Evolutionary conservation across 306 rosid species (phyloP).

Genomic region (Carpinus fangiana): DNA sequence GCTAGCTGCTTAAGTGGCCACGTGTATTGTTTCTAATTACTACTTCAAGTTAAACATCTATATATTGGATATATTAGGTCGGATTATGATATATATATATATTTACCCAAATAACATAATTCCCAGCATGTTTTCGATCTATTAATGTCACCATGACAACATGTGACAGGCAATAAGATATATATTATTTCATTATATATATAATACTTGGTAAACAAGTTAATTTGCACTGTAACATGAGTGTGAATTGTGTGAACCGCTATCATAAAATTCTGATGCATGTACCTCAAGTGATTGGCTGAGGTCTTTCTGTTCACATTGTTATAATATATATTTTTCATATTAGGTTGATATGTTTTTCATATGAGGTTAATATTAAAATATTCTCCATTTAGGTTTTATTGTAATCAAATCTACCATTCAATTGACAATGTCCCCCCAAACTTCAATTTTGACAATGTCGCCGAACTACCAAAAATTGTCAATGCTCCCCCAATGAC

Average conservation of each 20-base stretch:
- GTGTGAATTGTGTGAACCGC: conserved; percentile 40
- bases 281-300: background rate
- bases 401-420: too few species aligned
- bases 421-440: too few species aligned
- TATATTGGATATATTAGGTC: conserved; percentile 27
- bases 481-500: too few species aligned
- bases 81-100: conserved; percentile 21
- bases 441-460: too few species aligned
- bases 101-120: conserved; percentile 21
- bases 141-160: conserved; percentile 35
- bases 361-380: too few species aligned
- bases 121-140: conserved; percentile 38
- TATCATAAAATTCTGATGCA: conserved; percentile 2
- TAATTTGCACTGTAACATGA: background rate
- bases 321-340: too few species aligned
- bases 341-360: too few species aligned
- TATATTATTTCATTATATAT: conserved; percentile 10
- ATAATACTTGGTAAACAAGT: background rate
- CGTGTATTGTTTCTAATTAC: conserved; percentile 42
- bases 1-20: conserved; percentile 48
- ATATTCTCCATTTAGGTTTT: too few species aligned
- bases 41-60: conserved; percentile 29
- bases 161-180: conserved; percentile 38
- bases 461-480: too few species aligned
- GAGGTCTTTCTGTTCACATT: too few species aligned